Evolutionary conservation across 23 red algal genomes (phyloP).

Genomic region (Gracilaria caudata): DNA sequence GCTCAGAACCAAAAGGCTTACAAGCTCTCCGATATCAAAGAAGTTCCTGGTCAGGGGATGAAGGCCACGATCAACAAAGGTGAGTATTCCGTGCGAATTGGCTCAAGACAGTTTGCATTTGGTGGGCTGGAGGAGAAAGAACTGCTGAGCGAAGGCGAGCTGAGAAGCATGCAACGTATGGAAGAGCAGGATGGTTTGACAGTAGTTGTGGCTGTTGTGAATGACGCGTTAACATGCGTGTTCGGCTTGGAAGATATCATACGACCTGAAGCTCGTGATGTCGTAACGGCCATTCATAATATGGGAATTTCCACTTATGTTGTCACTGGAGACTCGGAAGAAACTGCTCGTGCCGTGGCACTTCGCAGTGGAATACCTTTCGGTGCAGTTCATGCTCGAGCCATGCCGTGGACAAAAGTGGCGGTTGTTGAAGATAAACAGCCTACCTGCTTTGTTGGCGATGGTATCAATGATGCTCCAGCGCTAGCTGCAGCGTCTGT

Average conservation of each 20-base stretch:
- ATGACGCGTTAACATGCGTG: constrained; percentile 51
- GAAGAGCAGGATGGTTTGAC: constrained; percentile 73
- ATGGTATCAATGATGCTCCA: constrained; percentile 98
- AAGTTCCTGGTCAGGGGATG: constrained; percentile 68
- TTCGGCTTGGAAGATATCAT: constrained; percentile 85
- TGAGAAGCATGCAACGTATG: constrained; percentile 51
- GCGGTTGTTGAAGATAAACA: constrained; percentile 50
- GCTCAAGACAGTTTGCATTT: constrained; percentile 55
- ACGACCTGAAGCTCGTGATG: constrained; percentile 80
- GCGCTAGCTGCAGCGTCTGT: constrained; percentile 89
- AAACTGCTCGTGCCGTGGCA: constrained; percentile 75
- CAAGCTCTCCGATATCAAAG: constrained; percentile 55
- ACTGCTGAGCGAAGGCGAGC: constrained; percentile 51
- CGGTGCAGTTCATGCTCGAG: constrained; percentile 61
- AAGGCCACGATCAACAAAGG: constrained; percentile 56
- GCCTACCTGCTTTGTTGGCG: constrained; percentile 84
- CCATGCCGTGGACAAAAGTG: constrained; percentile 84
- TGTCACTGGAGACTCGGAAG: constrained; percentile 86
- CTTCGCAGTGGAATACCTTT: constrained; percentile 66
- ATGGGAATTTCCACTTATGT: constrained; percentile 44
- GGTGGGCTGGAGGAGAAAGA: constrained; percentile 30
- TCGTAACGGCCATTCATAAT: constrained; percentile 59
- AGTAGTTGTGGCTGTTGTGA: constrained; percentile 80
- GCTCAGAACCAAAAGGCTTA: constrained; percentile 30
- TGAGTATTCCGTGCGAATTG: constrained; percentile 57